Conservation (phyloP, 495 filamentous ascomycete species). For the Rhizodiscina lignyota region DNA sequence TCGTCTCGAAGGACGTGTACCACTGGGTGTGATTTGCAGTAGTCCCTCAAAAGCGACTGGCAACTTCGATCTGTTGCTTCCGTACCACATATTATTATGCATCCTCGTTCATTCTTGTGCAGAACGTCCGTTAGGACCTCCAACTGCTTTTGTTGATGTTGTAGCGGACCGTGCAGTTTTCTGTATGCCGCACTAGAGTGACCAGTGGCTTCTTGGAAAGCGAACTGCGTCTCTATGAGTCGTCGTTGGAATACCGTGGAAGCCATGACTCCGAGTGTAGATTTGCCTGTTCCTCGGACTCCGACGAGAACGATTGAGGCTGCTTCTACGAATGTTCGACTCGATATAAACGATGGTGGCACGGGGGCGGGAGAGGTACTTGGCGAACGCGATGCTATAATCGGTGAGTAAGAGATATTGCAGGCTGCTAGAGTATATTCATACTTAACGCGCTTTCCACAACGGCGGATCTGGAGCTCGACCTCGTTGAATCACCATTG, state of each 20-base stretch:
- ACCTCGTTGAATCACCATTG: too few species aligned
- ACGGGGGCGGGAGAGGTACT: slow-evolving; percentile 3
- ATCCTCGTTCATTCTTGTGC: slow-evolving; percentile 40
- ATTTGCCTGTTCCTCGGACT: slow-evolving; percentile 59
- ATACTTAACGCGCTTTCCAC: too few species aligned
- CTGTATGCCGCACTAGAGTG: slow-evolving; percentile 43
- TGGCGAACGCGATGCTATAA: slow-evolving; percentile 6
- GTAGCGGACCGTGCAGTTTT: slow-evolving; percentile 37
- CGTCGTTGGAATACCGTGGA: slow-evolving; percentile 52
- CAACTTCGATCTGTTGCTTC: slow-evolving; percentile 30
- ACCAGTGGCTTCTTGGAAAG: slow-evolving; percentile 51
- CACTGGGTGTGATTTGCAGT: slow-evolving; percentile 44
- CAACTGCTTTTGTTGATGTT: slow-evolving; percentile 44
- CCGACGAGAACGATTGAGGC: slow-evolving; percentile 63
- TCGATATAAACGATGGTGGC: slow-evolving; percentile 1
- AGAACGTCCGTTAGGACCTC: slow-evolving; percentile 50
- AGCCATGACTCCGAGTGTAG: slow-evolving; percentile 62
- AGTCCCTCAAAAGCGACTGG: slow-evolving; percentile 24
- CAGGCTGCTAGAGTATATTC: too few species aligned
- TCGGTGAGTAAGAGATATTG: too few species aligned
- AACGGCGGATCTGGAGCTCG: too few species aligned
- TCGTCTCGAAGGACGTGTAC: slow-evolving; percentile 58
- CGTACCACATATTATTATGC: slow-evolving; percentile 57
- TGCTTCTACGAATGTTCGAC: slow-evolving; percentile 33
- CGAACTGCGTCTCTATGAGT: slow-evolving; percentile 54